Evolutionary conservation across 2,329 filamentous ascomycete genomes (phyloP), one percentile per base, ranked within the genome.

Genomic region (Chaetomium olivaceum): DNA sequence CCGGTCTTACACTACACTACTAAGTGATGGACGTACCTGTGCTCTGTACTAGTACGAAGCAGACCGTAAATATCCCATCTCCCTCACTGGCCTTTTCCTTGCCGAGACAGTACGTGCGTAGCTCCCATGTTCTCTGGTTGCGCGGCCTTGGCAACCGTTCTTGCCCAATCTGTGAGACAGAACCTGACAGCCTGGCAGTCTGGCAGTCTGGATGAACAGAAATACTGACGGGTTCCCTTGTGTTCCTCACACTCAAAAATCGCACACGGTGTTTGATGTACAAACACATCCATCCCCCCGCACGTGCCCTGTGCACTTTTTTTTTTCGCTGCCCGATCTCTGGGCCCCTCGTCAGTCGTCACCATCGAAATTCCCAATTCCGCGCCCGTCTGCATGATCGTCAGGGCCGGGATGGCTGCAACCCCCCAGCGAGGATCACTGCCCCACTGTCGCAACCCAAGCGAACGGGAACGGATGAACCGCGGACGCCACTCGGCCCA

Each of bases 331-430:
- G 48, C 36, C 56, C 56, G 62, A 64, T 46, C 46, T 46, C 33
- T 54, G 12, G 55, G 46, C 1, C 23, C 11, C 33, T 58, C 11
- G 51, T 16, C 23, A 33, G 33, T 39, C 25, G 55, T 25, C 33
- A 23, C 62, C 57, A 64, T 64, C 39, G 48, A 61, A 64, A 57
- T 61, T 57, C 7, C 62, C 52, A 39, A 58, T 36, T 46, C 56
- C 46, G 31, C 31, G 61, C 61, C 63, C 46, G 21, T 46, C 58
- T 63, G 65, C 52, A 67, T 67, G 65, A 67, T 67, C 65, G 65
- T 58, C 65, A 66, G 64, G 64, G 61, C 64, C 50, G 59, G 46
- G 19, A 23, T 39, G 31, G 46, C 43, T 51, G 39, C 54, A 46
- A 54, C 63, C 58, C 58, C 43, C 50, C 39, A 54, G 54, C 14